phyloP scores from a whole-genome alignment of 768 basidiomycete species.

The Russula vinacea region DNA sequence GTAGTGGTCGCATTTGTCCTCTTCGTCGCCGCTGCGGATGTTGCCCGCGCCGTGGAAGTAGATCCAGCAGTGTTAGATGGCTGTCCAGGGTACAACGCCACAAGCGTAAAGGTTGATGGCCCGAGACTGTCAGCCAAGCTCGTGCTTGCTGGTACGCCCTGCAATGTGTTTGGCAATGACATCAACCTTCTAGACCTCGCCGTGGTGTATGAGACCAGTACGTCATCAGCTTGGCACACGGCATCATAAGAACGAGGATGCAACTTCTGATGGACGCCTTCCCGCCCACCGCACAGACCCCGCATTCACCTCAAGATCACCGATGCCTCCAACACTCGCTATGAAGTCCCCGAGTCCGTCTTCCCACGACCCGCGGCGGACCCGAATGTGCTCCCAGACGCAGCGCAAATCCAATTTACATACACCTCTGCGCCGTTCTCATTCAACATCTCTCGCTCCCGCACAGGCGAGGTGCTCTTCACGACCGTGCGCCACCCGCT shows the following conservation, averaged over 20 bases:
- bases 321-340: slow-evolving; percentile 49
- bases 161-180: slow-evolving; percentile 61
- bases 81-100: slow-evolving; percentile 58
- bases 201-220: slow-evolving; percentile 60
- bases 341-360: slow-evolving; percentile 62
- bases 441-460: slow-evolving; percentile 52
- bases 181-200: slow-evolving; percentile 46
- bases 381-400: slow-evolving; percentile 33
- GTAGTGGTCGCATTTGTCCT: neutral
- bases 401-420: slow-evolving; percentile 54
- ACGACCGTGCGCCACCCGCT: slow-evolving; percentile 57
- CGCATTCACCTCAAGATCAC: slow-evolving; percentile 65
- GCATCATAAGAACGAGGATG: neutral
- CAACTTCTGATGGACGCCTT: neutral
- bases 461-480: slow-evolving; percentile 55
- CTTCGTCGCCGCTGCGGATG: neutral
- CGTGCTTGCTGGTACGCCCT: slow-evolving; percentile 49
- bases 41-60: slow-evolving; percentile 31
- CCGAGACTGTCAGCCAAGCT: slow-evolving; percentile 50
- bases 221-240: neutral
- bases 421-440: slow-evolving; percentile 59
- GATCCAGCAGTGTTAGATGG: slow-evolving; percentile 44
- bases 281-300: slow-evolving; percentile 36
- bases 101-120: slow-evolving; percentile 42
- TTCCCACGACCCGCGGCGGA: slow-evolving; percentile 50